phyloP scores from a whole-genome alignment of 2,329 filamentous ascomycete genomes.

The Arthroderma sp. region DNA sequence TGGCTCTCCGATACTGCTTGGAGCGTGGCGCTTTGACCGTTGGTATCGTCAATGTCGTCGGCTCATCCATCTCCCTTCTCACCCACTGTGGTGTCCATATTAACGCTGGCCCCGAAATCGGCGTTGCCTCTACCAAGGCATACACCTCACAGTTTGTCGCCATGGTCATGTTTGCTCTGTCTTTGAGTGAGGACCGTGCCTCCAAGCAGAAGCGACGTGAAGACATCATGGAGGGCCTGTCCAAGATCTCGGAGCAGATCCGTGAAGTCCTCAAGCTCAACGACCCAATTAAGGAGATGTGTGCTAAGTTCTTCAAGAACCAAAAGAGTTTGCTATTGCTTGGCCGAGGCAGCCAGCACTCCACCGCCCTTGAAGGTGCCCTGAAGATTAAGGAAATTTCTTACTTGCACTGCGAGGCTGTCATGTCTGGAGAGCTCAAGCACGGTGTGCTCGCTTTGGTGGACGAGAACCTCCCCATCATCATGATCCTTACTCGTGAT shows the following conservation, averaged over 20 bases:
- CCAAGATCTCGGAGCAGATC: slow-evolving; percentile 81
- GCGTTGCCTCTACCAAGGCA: slow-evolving; percentile 97
- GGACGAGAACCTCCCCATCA: slow-evolving; percentile 96
- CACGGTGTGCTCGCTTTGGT: slow-evolving; percentile 95
- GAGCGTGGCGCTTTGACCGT: slow-evolving; percentile 95
- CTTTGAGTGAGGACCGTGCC: slow-evolving; percentile 87
- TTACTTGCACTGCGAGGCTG: slow-evolving; percentile 97
- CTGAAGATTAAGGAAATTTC: slow-evolving; percentile 99
- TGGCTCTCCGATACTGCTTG: slow-evolving; percentile 94
- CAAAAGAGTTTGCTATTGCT: slow-evolving; percentile 92
- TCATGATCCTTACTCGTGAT: slow-evolving; percentile 98
- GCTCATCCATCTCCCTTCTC: slow-evolving; percentile 94
- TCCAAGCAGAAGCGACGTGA: slow-evolving; percentile 84
- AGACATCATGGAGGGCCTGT: slow-evolving; percentile 91
- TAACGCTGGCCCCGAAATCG: slow-evolving; percentile 96
- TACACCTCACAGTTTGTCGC: slow-evolving; percentile 99
- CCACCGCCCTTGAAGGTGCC: slow-evolving; percentile 89
- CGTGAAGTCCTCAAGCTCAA: slow-evolving; percentile 82
- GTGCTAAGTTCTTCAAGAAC: slow-evolving; percentile 83
- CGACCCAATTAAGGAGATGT: slow-evolving; percentile 86
- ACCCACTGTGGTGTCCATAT: slow-evolving; percentile 99
- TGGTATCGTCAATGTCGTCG: slow-evolving; percentile 96
- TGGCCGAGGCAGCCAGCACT: slow-evolving; percentile 90
- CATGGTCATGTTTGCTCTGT: slow-evolving; percentile 99
- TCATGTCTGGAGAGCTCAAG: slow-evolving; percentile 99